These are phyloP conservation scores for Erythrobasidium hasegawianum DNA, from an alignment of 1,284 basidiomycete species.

Conservation along the genomic window DNA sequence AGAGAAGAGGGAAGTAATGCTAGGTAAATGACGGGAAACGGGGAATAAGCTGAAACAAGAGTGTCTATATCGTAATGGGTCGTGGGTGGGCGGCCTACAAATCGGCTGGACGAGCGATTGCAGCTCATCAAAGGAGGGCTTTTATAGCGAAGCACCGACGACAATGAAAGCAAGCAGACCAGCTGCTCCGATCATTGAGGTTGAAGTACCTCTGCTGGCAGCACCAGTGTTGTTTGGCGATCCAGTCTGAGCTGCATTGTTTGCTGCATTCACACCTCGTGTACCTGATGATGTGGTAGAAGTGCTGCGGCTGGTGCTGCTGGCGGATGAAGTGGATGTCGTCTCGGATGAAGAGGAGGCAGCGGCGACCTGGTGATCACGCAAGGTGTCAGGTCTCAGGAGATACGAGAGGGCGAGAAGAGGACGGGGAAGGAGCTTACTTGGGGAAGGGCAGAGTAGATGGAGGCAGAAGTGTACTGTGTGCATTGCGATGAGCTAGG, in stretches of 20 bases:
- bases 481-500: constrained; percentile 64
- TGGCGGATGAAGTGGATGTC: constrained; percentile 17
- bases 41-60: no score
- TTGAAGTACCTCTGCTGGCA: neutral
- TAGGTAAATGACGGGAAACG: no score
- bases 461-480: constrained; percentile 56
- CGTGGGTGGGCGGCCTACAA: no score
- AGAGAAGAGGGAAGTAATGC: no score
- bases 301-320: neutral
- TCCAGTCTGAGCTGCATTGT: constrained; percentile 40
- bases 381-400: no score
- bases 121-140: no score
- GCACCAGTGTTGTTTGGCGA: constrained; percentile 11
- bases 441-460: constrained; percentile 52
- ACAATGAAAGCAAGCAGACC: neutral
- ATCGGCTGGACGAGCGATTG: no score
- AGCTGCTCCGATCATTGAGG: neutral
- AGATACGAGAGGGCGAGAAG: no score
- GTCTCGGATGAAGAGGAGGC: constrained; percentile 36
- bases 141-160: neutral
- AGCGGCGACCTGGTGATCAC: constrained; percentile 17
- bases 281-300: neutral
- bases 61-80: no score
- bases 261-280: constrained; percentile 21
- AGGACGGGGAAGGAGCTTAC: neutral